phyloP scores from a whole-genome alignment of 2,329 filamentous ascomycete species.

The Calonectria multiphialidica region DNA sequence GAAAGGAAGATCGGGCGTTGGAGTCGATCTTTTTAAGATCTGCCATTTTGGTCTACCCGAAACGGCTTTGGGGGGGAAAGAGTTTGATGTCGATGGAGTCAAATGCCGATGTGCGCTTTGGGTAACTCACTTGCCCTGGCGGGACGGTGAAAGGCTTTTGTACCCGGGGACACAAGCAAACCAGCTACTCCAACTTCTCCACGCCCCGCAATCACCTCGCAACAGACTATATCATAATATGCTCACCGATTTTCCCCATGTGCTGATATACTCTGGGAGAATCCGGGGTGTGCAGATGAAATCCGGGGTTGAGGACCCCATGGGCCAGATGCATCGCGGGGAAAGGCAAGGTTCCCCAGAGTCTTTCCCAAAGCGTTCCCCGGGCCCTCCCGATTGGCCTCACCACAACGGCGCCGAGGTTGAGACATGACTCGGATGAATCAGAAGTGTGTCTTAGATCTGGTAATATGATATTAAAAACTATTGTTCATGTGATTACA shows the following conservation, averaged over 20 bases:
- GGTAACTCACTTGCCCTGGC: background rate
- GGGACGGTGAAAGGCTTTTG: background rate
- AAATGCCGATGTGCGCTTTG: background rate
- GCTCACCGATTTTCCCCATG: background rate
- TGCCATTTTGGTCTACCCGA: background rate
- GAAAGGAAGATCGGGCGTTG: background rate
- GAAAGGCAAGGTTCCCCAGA: slow-evolving; percentile 5
- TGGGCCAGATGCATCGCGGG: background rate
- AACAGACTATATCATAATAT: background rate
- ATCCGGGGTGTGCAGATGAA: background rate
- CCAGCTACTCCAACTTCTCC: background rate
- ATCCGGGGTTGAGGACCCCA: background rate
- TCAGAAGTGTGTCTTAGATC: background rate
- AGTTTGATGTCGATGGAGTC: background rate
- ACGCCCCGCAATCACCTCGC: background rate
- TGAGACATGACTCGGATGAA: background rate
- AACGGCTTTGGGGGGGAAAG: background rate
- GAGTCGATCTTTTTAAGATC: background rate
- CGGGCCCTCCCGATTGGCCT: slow-evolving; percentile 4
- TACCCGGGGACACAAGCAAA: background rate
- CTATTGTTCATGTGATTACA: background rate
- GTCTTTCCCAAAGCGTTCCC: slow-evolving; percentile 8
- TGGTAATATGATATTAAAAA: background rate
- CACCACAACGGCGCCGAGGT: background rate
- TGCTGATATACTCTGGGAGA: background rate